phyloP scores from a whole-genome alignment of 2,329 filamentous ascomycete species.

The Fusarium sp. region DNA sequence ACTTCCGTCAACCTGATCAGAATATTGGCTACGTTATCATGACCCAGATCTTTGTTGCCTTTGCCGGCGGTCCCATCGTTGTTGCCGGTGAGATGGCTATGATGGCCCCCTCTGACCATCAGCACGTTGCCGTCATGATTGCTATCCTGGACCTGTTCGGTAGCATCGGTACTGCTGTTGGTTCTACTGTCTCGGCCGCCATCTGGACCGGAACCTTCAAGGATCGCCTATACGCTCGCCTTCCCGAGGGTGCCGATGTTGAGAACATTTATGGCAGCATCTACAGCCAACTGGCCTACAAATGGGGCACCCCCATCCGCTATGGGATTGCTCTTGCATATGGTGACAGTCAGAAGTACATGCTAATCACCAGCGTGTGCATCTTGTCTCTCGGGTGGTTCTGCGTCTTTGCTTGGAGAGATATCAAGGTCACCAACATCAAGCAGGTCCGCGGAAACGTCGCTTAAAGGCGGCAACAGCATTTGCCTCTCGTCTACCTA shows the following conservation, averaged over 20 bases:
- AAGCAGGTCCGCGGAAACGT: conserved; percentile 55
- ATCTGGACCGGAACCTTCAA: conserved; percentile 63
- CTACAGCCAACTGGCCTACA: conserved; percentile 66
- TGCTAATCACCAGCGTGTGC: conserved; percentile 60
- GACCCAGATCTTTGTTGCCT: conserved; percentile 27
- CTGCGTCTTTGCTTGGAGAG: conserved; percentile 58
- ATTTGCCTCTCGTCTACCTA: background rate
- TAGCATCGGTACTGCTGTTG: conserved; percentile 23
- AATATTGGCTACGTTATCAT: conserved; percentile 20
- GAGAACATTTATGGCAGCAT: conserved; percentile 58
- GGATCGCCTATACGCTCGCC: conserved; percentile 57
- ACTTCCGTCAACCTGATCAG: conserved; percentile 27
- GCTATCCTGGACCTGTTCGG: conserved; percentile 21
- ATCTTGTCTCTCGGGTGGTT: conserved; percentile 55
- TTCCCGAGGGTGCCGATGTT: conserved; percentile 56
- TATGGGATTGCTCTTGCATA: conserved; percentile 70
- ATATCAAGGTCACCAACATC: conserved; percentile 60
- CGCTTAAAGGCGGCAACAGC: conserved; percentile 34
- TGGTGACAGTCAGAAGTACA: conserved; percentile 61
- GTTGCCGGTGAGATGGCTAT: conserved; percentile 30
- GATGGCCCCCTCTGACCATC: conserved; percentile 35
- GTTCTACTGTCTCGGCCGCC: conserved; percentile 21
- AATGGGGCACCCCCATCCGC: conserved; percentile 59
- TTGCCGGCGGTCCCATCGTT: conserved; percentile 20
- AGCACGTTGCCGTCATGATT: conserved; percentile 26